These are phyloP conservation scores for Colletotrichum chrysophilum DNA, from an alignment of 2,329 filamentous ascomycete species.

Conservation along the genomic window DNA sequence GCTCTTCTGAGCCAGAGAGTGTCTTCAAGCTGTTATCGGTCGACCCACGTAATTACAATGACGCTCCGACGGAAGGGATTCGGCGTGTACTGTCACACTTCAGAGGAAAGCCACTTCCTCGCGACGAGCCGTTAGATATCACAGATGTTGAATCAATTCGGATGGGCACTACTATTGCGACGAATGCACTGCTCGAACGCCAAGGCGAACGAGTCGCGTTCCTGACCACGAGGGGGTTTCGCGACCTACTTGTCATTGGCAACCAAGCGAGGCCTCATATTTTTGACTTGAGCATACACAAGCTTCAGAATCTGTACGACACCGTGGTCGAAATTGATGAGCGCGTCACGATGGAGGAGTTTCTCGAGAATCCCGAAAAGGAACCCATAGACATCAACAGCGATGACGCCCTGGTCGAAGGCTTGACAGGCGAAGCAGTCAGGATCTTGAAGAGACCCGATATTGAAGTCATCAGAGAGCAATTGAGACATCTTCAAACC, in stretches of 20 bases:
- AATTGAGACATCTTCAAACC: conserved; percentile 64
- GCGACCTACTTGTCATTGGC: conserved; percentile 73
- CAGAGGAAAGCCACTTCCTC: conserved; percentile 60
- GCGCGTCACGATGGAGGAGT: conserved; percentile 74
- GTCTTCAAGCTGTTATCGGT: conserved; percentile 79
- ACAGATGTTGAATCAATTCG: conserved; percentile 60
- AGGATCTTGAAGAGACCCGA: conserved; percentile 63
- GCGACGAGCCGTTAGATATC: conserved; percentile 33
- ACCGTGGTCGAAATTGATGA: conserved; percentile 74
- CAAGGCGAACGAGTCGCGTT: conserved; percentile 76
- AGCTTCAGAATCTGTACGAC: conserved; percentile 71
- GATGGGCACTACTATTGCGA: conserved; percentile 79
- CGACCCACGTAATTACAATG: conserved; percentile 72
- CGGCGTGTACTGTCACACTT: conserved; percentile 68
- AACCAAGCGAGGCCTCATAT: conserved; percentile 76
- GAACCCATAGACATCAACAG: conserved; percentile 30
- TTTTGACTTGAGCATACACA: conserved; percentile 72
- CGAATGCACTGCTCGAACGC: conserved; percentile 73
- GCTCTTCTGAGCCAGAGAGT: conserved; percentile 64
- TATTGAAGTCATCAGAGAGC: conserved; percentile 50
- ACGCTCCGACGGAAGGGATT: conserved; percentile 77
- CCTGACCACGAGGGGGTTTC: conserved; percentile 73
- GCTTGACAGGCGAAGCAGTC: conserved; percentile 69
- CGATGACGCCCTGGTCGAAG: conserved; percentile 57
- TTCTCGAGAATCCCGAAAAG: conserved; percentile 65